A percentile compares a stretch with the other conserved stretches of the same genome.
Evolutionary conservation across 257 asterid species (phyloP).

Genomic region (Lithospermum erythrorhizon): DNA sequence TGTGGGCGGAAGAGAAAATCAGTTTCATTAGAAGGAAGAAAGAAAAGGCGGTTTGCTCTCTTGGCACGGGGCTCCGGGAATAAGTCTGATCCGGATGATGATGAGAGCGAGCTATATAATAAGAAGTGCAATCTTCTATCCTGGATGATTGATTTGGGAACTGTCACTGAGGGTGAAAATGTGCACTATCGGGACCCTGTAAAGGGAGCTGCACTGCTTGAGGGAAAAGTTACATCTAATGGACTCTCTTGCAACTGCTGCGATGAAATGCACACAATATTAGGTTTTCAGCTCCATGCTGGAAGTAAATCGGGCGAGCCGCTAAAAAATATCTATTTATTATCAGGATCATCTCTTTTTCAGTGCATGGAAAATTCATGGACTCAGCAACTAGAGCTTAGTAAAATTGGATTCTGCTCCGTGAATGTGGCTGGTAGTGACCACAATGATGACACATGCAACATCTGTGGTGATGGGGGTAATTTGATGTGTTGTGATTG

Average conservation of each 20-base stretch:
- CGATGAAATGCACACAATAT: constrained; percentile 26
- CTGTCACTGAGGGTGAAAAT: constrained; percentile 24
- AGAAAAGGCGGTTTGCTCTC: constrained; percentile 27
- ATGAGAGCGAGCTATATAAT: constrained; percentile 33
- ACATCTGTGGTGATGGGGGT: constrained; percentile 97
- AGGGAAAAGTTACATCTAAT: constrained; percentile 29
- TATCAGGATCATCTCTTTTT: constrained; percentile 55
- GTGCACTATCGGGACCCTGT: neutral
- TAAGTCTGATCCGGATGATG: constrained; percentile 31
- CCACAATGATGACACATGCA: constrained; percentile 88
- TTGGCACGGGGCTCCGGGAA: constrained; percentile 60
- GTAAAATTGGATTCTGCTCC: constrained; percentile 35
- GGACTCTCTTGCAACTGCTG: constrained; percentile 86
- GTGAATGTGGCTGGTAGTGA: constrained; percentile 77
- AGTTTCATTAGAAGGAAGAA: constrained; percentile 22
- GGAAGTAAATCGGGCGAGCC: constrained; percentile 44
- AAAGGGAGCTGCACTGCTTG: neutral
- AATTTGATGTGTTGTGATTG: constrained; percentile 87
- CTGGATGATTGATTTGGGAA: constrained; percentile 86
- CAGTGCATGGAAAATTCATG: constrained; percentile 71
- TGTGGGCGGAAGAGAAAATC: constrained; percentile 19
- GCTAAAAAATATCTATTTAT: constrained; percentile 37
- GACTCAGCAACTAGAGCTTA: constrained; percentile 46
- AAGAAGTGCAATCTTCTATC: constrained; percentile 64
- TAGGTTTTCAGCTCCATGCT: constrained; percentile 66